These are phyloP conservation scores for Entomophthora muscae DNA, from an alignment of 371 early-diverging fungal genomes.

Conservation along the genomic window DNA sequence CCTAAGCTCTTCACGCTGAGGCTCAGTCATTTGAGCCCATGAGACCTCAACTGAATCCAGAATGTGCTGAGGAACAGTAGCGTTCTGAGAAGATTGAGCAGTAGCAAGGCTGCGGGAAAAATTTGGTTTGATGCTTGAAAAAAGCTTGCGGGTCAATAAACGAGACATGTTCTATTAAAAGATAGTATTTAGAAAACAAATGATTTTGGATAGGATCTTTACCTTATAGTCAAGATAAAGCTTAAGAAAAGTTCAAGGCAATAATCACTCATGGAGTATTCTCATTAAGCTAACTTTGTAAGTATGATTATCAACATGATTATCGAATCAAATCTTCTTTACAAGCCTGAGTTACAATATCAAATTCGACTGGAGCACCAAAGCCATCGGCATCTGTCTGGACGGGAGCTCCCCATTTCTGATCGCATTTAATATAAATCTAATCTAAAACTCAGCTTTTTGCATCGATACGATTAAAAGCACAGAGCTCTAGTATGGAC, in stretches of 20 bases:
- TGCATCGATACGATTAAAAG: no score
- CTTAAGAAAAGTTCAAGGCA: background rate
- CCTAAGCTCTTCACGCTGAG: slow-evolving; percentile 67
- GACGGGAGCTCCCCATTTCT: no score
- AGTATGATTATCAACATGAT: no score
- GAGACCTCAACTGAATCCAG: slow-evolving; percentile 30
- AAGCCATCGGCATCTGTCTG: no score
- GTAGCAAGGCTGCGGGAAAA: background rate
- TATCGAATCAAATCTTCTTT: no score
- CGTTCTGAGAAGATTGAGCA: background rate
- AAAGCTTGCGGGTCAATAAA: background rate
- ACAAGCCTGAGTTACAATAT: no score
- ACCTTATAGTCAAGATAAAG: background rate
- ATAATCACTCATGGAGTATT: no score
- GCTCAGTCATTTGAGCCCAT: slow-evolving; percentile 70
- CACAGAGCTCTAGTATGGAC: no score
- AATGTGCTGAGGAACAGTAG: background rate
- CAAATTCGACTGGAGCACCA: no score
- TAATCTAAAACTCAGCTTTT: no score
- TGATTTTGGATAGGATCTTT: background rate
- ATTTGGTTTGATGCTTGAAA: background rate
- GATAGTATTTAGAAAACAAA: background rate
- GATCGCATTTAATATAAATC: no score
- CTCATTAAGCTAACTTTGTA: no score
- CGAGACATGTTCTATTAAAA: background rate